Conservation (phyloP, 192 early-diverging fungal genomes). For the Funneliformis mosseae region DNA sequence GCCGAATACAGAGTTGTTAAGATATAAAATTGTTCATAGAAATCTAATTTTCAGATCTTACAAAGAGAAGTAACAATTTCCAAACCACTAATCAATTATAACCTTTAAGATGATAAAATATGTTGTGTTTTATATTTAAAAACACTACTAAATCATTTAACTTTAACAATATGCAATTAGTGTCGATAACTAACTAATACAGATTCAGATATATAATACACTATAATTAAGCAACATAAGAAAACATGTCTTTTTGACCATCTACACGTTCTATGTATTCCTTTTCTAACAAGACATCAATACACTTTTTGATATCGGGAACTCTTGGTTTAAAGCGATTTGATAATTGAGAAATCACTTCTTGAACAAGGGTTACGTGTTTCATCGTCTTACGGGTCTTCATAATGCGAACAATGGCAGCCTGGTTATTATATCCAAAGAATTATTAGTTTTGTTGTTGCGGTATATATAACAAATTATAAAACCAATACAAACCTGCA, state of each 20-base stretch:
- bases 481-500: conserved; percentile 66
- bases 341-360: conserved; percentile 85
- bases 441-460: no score
- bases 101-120: background rate
- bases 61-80: background rate
- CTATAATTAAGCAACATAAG: conserved; percentile 69
- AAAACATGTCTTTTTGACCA: conserved; percentile 79
- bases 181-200: background rate
- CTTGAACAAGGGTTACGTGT: conserved; percentile 82
- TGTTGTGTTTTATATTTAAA: background rate
- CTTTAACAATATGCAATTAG: background rate
- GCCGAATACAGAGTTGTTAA: background rate
- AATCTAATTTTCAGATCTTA: background rate
- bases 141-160: background rate
- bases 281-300: conserved; percentile 90
- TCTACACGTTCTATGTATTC: conserved; percentile 91
- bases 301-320: conserved; percentile 93
- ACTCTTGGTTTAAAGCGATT: conserved; percentile 90
- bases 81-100: background rate
- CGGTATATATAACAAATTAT: background rate
- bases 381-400: conserved; percentile 93
- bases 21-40: background rate
- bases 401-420: conserved; percentile 99
- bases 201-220: background rate
- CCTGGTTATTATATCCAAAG: conserved; percentile 42